phyloP scores from a whole-genome alignment of 768 basidiomycete genomes.

The Rhizopogon rudus region DNA sequence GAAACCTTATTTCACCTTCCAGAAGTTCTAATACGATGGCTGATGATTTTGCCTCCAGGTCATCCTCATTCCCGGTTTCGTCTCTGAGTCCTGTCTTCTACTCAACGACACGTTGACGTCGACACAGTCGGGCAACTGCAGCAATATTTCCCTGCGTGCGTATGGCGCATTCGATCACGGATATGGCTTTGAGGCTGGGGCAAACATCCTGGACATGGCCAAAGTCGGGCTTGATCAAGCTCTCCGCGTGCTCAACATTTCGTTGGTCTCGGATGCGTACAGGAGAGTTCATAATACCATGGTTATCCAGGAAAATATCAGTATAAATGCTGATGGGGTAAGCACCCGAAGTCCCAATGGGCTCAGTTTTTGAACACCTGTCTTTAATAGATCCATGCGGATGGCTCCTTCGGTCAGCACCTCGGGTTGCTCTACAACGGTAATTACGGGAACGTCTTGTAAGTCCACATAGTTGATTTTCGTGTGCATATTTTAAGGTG shows the following conservation, averaged over 20 bases:
- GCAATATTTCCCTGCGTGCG: conserved; percentile 44
- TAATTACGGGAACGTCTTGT: conserved; percentile 59
- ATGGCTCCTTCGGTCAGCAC: conserved; percentile 39
- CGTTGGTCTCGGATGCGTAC: conserved; percentile 47
- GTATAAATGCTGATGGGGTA: conserved; percentile 55
- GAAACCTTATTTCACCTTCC: not conserved
- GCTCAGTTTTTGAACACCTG: not conserved
- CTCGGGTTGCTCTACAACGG: conserved; percentile 65
- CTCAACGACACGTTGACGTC: conserved; percentile 42
- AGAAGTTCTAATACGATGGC: too few relatives aligned
- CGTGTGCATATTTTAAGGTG: not conserved
- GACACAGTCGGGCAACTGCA: conserved; percentile 41
- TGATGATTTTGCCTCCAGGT: conserved; percentile 29
- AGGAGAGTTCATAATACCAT: conserved; percentile 47
- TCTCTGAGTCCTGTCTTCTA: conserved; percentile 53
- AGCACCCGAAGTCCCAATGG: conserved; percentile 5
- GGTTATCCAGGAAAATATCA: conserved; percentile 35
- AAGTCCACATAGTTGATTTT: conserved; percentile 9
- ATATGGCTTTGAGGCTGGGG: conserved; percentile 51
- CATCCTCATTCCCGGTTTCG: conserved; percentile 55
- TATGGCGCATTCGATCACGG: conserved; percentile 44
- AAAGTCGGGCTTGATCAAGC: conserved; percentile 53
- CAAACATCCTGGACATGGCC: conserved; percentile 62
- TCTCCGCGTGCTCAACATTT: conserved; percentile 32
- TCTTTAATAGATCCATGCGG: conserved; percentile 10